Conservation (phyloP, 108 stramenopile genomes). For the Aurantiochytrium sp. region DNA sequence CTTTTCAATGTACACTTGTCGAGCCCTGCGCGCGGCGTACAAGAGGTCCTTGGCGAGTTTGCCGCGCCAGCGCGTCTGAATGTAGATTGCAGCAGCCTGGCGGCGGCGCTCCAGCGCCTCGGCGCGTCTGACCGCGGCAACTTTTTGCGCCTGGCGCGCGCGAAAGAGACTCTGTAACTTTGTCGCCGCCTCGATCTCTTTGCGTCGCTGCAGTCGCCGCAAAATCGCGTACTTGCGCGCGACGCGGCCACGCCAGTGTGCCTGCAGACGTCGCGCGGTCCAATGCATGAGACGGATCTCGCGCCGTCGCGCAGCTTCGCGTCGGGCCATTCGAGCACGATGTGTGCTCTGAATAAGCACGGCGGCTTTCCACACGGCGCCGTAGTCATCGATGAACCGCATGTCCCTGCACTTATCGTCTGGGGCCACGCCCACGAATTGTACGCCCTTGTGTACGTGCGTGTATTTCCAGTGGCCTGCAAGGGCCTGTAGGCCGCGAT, state of each 20-base stretch:
- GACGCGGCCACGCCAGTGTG: neutral
- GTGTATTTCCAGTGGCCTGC: neutral
- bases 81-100: neutral
- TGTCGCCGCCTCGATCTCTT: neutral
- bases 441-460: neutral
- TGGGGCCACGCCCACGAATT: neutral
- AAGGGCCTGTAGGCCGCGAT: neutral
- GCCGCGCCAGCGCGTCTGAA: neutral
- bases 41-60: neutral
- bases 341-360: neutral
- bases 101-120: no score
- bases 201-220: neutral
- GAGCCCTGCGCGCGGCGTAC: neutral
- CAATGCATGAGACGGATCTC: neutral
- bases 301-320: neutral
- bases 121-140: no score
- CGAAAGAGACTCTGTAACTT: neutral
- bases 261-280: neutral
- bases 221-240: neutral
- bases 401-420: neutral
- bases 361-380: neutral
- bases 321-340: neutral
- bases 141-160: no score
- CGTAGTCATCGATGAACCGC: conserved; percentile 12
- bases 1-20: neutral